Conservation (phyloP, 2,329 filamentous ascomycete genomes). For the Ophiostoma himal-ulmi region DNA sequence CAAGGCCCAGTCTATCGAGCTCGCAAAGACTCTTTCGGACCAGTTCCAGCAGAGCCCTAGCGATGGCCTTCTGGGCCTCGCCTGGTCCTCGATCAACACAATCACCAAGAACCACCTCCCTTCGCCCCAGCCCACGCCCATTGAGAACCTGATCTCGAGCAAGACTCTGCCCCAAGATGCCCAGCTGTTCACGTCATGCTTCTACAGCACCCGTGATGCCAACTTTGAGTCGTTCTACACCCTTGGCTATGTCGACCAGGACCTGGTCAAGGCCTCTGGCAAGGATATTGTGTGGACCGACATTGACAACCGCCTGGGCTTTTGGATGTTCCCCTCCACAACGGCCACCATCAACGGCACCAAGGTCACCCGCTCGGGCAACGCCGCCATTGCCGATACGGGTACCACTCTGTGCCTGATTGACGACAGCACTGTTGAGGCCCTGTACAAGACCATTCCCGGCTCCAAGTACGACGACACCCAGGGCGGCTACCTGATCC, state of each 20-base stretch:
- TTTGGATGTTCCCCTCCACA: conserved; percentile 60
- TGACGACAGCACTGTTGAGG: conserved; percentile 54
- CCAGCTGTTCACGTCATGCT: conserved; percentile 59
- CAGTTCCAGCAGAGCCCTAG: conserved; percentile 52
- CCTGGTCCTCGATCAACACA: conserved; percentile 59
- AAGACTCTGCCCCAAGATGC: conserved; percentile 42
- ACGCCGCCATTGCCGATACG: conserved; percentile 65
- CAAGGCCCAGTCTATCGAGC: conserved; percentile 58
- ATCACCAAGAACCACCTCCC: conserved; percentile 35
- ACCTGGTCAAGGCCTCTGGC: conserved; percentile 49
- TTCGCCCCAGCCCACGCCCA: conserved; percentile 51
- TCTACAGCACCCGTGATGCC: conserved; percentile 52
- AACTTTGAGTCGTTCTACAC: conserved; percentile 58
- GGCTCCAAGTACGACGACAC: conserved; percentile 51
- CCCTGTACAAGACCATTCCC: conserved; percentile 59
- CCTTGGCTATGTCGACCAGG: conserved; percentile 64
- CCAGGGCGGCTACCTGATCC: conserved; percentile 61
- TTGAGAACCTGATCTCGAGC: conserved; percentile 62
- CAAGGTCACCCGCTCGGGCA: conserved; percentile 44
- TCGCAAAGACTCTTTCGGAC: conserved; percentile 53
- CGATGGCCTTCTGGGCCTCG: conserved; percentile 63
- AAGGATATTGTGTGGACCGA: conserved; percentile 52
- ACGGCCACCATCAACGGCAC: conserved; percentile 54
- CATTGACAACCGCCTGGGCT: conserved; percentile 59
- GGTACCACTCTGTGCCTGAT: conserved; percentile 64